A percentile compares a stretch with the other conserved stretches of the same genome.
phyloP scores from a whole-genome alignment of 106 monocot genomes.

The Phalaenopsis equestris region DNA sequence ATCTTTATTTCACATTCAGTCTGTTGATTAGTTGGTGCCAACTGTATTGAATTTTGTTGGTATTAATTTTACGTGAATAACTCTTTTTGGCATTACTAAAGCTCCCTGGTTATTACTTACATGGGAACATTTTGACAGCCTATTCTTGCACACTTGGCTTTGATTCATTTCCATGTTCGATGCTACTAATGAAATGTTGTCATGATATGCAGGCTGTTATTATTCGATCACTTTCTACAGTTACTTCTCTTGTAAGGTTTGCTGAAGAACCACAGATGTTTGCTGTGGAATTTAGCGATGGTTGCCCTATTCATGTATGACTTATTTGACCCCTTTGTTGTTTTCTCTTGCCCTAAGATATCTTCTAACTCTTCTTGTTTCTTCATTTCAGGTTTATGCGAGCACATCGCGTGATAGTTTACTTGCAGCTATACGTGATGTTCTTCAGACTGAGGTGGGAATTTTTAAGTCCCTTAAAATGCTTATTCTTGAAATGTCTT shows the following conservation, averaged over 20 bases:
- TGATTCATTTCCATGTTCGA: not conserved
- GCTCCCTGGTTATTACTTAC: not conserved
- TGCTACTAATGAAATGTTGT: not conserved
- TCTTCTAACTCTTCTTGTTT: not conserved
- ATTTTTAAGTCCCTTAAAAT: slow-evolving; percentile 2
- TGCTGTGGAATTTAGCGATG: slow-evolving; percentile 97
- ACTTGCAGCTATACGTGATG: slow-evolving; percentile 89
- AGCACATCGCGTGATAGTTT: slow-evolving; percentile 96
- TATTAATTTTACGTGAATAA: not conserved
- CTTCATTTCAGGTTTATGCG: slow-evolving; percentile 77
- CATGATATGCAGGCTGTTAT: slow-evolving; percentile 64
- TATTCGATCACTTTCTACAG: slow-evolving; percentile 78
- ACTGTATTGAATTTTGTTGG: not conserved
- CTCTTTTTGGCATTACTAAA: not conserved
- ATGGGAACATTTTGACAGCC: not conserved
- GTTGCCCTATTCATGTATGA: slow-evolving; percentile 83
- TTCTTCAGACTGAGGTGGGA: slow-evolving; percentile 82
- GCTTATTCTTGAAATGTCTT: not conserved
- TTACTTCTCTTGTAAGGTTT: slow-evolving; percentile 91
- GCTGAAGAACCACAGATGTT: slow-evolving; percentile 99
- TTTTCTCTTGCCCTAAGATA: not conserved
- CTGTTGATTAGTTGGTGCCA: not conserved
- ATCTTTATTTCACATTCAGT: not conserved
- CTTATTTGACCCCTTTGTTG: not conserved
- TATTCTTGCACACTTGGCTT: not conserved